These are phyloP conservation scores for Chondrus crispus DNA, from an alignment of 23 red algal genomes.

Conservation along the genomic window DNA sequence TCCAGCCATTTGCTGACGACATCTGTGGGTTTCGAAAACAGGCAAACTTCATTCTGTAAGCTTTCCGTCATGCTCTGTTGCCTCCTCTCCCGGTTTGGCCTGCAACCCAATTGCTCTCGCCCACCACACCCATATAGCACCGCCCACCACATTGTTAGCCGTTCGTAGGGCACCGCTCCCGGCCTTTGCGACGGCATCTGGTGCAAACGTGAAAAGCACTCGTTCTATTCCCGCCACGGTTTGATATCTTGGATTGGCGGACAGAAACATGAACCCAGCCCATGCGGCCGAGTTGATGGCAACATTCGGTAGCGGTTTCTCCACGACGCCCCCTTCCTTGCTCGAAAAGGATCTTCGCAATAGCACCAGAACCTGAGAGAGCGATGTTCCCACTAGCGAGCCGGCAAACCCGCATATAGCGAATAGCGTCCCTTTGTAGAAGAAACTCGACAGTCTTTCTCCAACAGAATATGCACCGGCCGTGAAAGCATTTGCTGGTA, in stretches of 20 bases:
- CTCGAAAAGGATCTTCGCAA: background rate
- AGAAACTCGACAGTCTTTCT: slow-evolving; percentile 42
- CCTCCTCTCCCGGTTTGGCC: background rate
- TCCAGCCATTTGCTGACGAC: too few species aligned
- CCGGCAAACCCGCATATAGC: slow-evolving; percentile 71
- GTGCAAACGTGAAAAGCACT: slow-evolving; percentile 52
- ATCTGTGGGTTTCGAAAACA: too few species aligned
- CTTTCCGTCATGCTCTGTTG: too few species aligned
- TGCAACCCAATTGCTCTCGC: slow-evolving; percentile 51
- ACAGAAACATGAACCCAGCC: slow-evolving; percentile 96
- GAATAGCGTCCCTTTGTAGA: slow-evolving; percentile 83
- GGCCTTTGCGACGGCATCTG: slow-evolving; percentile 58
- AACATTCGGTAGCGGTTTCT: slow-evolving; percentile 66
- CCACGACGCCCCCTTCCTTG: background rate
- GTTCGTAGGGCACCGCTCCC: slow-evolving; percentile 73
- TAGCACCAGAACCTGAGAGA: slow-evolving; percentile 20
- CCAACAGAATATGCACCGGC: slow-evolving; percentile 19
- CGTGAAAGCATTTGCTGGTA: slow-evolving; percentile 78
- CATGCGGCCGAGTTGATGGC: slow-evolving; percentile 73
- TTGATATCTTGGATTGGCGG: slow-evolving; percentile 92
- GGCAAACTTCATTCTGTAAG: background rate
- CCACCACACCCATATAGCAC: slow-evolving; percentile 91
- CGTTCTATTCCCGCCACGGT: slow-evolving; percentile 82
- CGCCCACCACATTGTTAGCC: slow-evolving; percentile 87
- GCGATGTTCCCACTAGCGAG: slow-evolving; percentile 60